Conservation (phyloP, 2,329 filamentous ascomycete species). For the Elsinoe australis region DNA sequence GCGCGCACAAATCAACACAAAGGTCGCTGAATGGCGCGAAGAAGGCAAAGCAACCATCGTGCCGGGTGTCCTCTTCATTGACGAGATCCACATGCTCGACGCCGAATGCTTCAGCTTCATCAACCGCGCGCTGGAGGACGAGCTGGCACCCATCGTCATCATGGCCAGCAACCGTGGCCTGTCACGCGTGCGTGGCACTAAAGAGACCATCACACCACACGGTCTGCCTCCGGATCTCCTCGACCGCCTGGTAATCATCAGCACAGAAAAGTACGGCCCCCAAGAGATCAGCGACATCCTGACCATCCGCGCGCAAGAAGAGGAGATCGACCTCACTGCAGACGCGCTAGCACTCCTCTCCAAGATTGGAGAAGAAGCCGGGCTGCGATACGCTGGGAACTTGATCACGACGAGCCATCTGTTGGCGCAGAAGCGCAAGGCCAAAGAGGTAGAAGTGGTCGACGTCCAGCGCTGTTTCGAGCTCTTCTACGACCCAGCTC, state of each 20-base stretch:
- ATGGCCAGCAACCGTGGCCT: conserved; percentile 97
- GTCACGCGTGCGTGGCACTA: conserved; percentile 85
- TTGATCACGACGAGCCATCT: conserved; percentile 92
- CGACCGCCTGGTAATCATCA: conserved; percentile 92
- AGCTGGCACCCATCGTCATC: conserved; percentile 93
- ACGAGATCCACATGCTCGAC: conserved; percentile 99
- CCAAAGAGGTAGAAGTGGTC: conserved; percentile 72
- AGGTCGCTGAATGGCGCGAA: conserved; percentile 98
- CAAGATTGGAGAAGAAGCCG: conserved; percentile 90
- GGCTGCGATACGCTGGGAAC: conserved; percentile 92
- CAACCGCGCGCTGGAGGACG: conserved; percentile 91
- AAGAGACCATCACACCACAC: conserved; percentile 77
- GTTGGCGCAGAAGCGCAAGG: conserved; percentile 74
- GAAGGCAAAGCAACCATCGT: conserved; percentile 98
- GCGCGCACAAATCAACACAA: conserved; percentile 97
- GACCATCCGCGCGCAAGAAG: conserved; percentile 84
- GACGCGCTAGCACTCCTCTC: conserved; percentile 88
- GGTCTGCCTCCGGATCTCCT: conserved; percentile 92
- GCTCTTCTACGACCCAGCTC: conserved; percentile 82
- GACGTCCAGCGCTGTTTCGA: conserved; percentile 92
- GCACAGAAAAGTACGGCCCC: conserved; percentile 72
- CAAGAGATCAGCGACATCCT: conserved; percentile 92
- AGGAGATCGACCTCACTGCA: conserved; percentile 84
- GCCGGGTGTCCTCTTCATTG: conserved; percentile 93
- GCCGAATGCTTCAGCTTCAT: conserved; percentile 99